phyloP scores from a whole-genome alignment of 73 alveolate species.

The Symbiodinium natans region DNA sequence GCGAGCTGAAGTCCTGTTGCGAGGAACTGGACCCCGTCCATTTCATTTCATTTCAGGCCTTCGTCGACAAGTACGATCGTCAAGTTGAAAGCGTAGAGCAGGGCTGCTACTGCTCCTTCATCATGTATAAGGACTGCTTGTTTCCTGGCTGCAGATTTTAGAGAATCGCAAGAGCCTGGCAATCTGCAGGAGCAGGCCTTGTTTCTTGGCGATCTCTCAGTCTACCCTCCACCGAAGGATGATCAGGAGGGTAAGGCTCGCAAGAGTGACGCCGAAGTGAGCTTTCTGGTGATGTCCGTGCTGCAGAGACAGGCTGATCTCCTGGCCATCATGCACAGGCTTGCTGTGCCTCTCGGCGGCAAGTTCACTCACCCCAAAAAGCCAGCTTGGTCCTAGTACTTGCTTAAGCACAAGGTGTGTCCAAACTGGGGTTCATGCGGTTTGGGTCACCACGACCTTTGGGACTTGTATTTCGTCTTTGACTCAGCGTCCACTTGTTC shows the following conservation, averaged over 20 bases:
- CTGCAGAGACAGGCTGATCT: conserved; percentile 21
- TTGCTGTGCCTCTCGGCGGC: background rate
- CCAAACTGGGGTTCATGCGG: too few relatives aligned
- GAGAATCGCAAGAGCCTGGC: background rate
- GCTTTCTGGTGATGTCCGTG: background rate
- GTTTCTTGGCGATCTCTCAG: conserved; percentile 30
- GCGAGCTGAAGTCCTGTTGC: background rate
- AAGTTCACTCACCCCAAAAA: too few relatives aligned
- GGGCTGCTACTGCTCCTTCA: conserved; percentile 29
- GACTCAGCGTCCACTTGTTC: too few relatives aligned
- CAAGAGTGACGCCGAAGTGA: too few relatives aligned
- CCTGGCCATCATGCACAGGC: conserved; percentile 40
- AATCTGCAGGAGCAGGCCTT: conserved; percentile 42
- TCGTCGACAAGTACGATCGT: conserved; percentile 38
- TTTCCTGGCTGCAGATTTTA: too few relatives aligned
- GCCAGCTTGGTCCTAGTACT: too few relatives aligned
- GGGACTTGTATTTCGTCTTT: too few relatives aligned
- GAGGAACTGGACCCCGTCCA: background rate
- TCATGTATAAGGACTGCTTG: conserved; percentile 52
- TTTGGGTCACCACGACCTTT: too few relatives aligned
- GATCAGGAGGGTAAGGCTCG: conserved; percentile 68
- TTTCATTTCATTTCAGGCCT: background rate
- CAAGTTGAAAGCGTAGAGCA: background rate
- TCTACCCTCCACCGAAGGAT: conserved; percentile 53
- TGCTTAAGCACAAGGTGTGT: too few relatives aligned